Conservation (phyloP, 257 asterid species). For the Haberlea rhodopensis region DNA sequence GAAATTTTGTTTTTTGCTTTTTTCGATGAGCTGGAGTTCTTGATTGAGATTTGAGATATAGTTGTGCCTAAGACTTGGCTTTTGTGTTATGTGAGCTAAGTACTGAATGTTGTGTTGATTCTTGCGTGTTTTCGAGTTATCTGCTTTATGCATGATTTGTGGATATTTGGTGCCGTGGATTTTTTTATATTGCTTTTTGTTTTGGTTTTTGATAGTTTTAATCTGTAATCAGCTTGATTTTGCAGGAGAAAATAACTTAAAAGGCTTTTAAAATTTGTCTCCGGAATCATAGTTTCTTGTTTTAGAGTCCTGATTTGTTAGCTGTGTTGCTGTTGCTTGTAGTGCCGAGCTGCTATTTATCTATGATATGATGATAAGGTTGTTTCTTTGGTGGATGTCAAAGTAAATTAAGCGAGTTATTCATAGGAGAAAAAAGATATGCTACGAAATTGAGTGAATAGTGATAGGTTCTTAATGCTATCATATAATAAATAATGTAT, state of each 20-base stretch:
- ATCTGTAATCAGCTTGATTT: background rate
- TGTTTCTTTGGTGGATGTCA: background rate
- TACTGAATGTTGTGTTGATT: background rate
- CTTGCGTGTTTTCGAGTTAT: background rate
- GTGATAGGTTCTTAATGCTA: background rate
- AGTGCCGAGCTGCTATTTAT: background rate
- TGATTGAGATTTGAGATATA: background rate
- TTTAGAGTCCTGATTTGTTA: background rate
- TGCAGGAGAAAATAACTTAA: background rate
- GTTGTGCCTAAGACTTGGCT: background rate
- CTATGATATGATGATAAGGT: background rate
- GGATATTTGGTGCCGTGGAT: background rate
- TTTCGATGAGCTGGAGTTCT: background rate
- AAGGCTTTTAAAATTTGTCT: background rate
- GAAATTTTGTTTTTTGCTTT: background rate
- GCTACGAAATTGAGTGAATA: background rate
- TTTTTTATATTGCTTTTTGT: background rate
- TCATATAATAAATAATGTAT: background rate
- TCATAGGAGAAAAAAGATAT: background rate
- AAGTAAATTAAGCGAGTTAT: background rate
- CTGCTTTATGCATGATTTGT: background rate
- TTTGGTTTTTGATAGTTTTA: constrained; percentile 5
- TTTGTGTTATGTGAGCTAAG: too few relatives aligned
- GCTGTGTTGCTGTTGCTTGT: background rate
- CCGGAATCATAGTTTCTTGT: too few relatives aligned